Conservation (phyloP, 1,284 basidiomycete species). For the Boletus smithii region DNA sequence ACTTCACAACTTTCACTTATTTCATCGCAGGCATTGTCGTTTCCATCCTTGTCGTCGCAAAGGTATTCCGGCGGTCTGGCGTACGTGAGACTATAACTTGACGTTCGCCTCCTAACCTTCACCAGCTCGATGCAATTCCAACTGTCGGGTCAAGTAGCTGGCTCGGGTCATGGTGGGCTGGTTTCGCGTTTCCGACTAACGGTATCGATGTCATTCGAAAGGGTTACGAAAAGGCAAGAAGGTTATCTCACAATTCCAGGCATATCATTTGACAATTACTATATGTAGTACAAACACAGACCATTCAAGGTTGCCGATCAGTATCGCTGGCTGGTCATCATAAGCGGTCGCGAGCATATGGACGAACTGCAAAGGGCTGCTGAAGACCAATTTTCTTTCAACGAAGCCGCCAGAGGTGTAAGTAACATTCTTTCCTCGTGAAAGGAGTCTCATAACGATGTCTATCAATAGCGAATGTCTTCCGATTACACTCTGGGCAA, state of each 20-base stretch:
- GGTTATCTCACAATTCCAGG: background rate
- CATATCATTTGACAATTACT: background rate
- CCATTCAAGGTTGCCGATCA: slow-evolving; percentile 42
- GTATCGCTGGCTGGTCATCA: slow-evolving; percentile 41
- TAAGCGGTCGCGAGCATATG: slow-evolving; percentile 36
- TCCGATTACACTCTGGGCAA: slow-evolving; percentile 30
- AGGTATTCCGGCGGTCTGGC: background rate
- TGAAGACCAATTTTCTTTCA: slow-evolving; percentile 39
- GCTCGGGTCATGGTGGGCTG: slow-evolving; percentile 19
- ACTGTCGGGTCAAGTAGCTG: slow-evolving; percentile 20
- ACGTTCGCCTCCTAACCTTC: background rate
- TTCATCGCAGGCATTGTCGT: background rate
- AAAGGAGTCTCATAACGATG: background rate
- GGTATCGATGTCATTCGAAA: slow-evolving; percentile 16
- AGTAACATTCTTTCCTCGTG: background rate
- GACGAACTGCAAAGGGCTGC: slow-evolving; percentile 42
- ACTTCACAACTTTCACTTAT: background rate
- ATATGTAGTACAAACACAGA: slow-evolving; percentile 35
- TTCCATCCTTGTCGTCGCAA: background rate
- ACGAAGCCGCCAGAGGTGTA: slow-evolving; percentile 35
- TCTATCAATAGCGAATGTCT: slow-evolving; percentile 18
- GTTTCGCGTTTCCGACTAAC: slow-evolving; percentile 7
- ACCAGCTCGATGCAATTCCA: slow-evolving; percentile 23
- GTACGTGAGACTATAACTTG: background rate
- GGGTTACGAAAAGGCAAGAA: slow-evolving; percentile 21